Percentiles rank a stretch among this genome's conserved stretches.
phyloP scores from a whole-genome alignment of 2,329 filamentous ascomycete genomes.

The Calonectria multiphialidica region DNA sequence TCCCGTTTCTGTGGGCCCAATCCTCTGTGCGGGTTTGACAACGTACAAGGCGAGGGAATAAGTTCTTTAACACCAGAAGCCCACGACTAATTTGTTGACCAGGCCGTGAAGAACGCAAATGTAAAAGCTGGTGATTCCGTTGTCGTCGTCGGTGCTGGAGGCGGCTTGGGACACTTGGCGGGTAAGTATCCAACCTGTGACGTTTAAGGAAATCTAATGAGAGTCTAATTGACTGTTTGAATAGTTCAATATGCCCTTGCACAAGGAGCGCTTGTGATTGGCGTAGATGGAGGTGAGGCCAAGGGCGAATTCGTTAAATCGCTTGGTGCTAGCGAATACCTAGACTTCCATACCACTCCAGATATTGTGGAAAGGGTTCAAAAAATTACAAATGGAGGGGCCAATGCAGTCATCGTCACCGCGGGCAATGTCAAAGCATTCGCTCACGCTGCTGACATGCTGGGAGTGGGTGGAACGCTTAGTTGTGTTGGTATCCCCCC shows the following conservation, averaged over 20 bases:
- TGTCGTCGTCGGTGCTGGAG: neutral
- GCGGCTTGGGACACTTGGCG: neutral
- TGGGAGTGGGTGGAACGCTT: neutral
- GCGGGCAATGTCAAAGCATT: neutral
- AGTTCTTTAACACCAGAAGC: neutral
- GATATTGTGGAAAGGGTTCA: neutral
- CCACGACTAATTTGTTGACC: neutral
- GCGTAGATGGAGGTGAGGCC: neutral
- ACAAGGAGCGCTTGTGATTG: neutral
- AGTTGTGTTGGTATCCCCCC: neutral
- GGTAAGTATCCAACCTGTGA: neutral
- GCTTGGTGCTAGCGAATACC: neutral
- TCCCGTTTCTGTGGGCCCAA: neutral
- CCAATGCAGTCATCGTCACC: neutral
- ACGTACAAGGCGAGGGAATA: neutral
- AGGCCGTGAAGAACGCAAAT: neutral
- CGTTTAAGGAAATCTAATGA: neutral
- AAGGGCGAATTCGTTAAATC: neutral
- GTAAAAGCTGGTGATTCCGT: neutral
- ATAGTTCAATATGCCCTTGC: neutral
- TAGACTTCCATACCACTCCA: neutral
- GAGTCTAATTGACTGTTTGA: neutral
- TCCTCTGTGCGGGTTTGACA: neutral
- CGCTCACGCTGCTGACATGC: neutral
- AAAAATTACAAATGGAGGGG: neutral